Percentiles rank a stretch among this genome's conserved stretches.
Conservation (phyloP, 2,329 filamentous ascomycete species). For the Xylaria sp. region DNA sequence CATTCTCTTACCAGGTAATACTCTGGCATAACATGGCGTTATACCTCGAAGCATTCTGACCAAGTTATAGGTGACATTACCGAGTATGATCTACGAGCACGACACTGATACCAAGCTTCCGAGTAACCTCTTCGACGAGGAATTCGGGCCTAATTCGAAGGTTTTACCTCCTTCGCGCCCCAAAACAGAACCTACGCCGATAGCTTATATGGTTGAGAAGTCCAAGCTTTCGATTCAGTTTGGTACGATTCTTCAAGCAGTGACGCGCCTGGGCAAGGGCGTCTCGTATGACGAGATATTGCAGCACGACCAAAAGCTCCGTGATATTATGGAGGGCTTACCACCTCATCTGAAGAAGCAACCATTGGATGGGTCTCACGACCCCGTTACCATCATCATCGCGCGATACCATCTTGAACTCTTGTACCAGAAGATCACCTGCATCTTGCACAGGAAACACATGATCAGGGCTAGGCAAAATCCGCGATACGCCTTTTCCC, state of each 20-base stretch:
- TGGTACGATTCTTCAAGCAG: conserved; percentile 64
- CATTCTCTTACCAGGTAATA: conserved; percentile 69
- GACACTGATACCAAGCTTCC: conserved; percentile 73
- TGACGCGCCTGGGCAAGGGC: conserved; percentile 50
- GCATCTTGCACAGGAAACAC: conserved; percentile 84
- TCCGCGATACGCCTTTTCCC: conserved; percentile 75
- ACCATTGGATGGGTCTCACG: conserved; percentile 67
- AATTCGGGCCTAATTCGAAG: conserved; percentile 65
- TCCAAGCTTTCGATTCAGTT: conserved; percentile 62
- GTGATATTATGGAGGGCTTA: conserved; percentile 59
- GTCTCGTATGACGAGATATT: conserved; percentile 61
- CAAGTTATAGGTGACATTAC: conserved; percentile 44
- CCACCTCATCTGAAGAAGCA: conserved; percentile 76
- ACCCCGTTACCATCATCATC: conserved; percentile 80
- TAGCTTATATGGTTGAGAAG: conserved; percentile 75
- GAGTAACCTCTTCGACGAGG: conserved; percentile 75
- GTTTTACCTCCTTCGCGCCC: conserved; percentile 63
- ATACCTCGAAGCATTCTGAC: background rate
- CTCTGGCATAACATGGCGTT: conserved; percentile 30
- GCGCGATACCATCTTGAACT: conserved; percentile 80
- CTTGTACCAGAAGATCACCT: conserved; percentile 82
- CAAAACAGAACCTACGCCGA: conserved; percentile 64
- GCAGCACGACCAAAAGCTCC: conserved; percentile 55
- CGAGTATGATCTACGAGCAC: conserved; percentile 64
- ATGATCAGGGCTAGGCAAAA: conserved; percentile 73